Conservation (phyloP, 345 rosid genomes). For the Eucalyptus shirleyi region DNA sequence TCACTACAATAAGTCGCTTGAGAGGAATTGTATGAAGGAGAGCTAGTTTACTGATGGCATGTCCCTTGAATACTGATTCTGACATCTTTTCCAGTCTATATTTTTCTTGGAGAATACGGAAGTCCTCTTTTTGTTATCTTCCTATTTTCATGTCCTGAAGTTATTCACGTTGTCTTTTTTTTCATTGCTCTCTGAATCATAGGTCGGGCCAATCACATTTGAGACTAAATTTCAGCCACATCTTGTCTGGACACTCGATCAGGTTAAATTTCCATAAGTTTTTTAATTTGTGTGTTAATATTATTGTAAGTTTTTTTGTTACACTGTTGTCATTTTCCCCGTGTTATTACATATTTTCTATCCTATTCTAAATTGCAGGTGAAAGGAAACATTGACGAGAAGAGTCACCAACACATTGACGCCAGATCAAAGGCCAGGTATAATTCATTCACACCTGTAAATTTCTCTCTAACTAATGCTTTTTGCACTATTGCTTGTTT, state of each 20-base stretch:
- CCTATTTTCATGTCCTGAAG: not conserved
- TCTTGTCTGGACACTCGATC: constrained; percentile 85
- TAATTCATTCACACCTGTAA: not conserved
- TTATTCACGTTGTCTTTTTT: not conserved
- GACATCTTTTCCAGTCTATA: not conserved
- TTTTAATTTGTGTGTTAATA: not conserved
- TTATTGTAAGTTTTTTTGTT: not conserved
- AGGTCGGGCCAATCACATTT: constrained; percentile 83
- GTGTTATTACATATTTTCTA: not conserved
- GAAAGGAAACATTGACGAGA: constrained; percentile 3
- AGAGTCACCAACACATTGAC: constrained; percentile 33
- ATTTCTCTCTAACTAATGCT: not conserved
- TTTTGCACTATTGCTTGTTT: not conserved
- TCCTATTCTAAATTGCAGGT: constrained; percentile 32
- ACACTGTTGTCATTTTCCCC: not conserved
- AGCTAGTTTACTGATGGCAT: not conserved
- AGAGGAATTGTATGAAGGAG: not conserved
- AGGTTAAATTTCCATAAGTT: constrained; percentile 29
- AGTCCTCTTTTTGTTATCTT: not conserved
- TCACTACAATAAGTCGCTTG: not conserved
- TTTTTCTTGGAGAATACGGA: not conserved
- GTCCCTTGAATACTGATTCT: not conserved
- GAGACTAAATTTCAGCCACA: constrained; percentile 79
- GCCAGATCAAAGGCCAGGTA: constrained; percentile 94
- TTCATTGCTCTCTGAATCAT: not conserved